Percentiles rank a stretch among this genome's conserved stretches.
phyloP scores from a whole-genome alignment of 192 early-diverging fungal genomes.

The Phlyctochytrium planicorne region DNA sequence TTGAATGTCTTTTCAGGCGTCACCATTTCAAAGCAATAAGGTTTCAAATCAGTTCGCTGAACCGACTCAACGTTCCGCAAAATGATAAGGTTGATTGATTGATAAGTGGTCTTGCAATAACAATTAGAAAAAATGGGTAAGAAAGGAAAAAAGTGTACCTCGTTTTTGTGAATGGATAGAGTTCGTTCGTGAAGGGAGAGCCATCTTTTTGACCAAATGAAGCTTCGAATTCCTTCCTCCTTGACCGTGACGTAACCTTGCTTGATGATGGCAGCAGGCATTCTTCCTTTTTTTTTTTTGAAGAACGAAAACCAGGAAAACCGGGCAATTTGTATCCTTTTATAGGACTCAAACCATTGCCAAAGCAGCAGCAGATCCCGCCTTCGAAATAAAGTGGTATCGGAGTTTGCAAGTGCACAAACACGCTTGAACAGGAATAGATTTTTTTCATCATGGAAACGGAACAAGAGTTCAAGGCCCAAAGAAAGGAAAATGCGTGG shows the following conservation, averaged over 20 bases:
- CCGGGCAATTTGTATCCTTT: no score
- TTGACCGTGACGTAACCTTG: slow-evolving; percentile 82
- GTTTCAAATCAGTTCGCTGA: slow-evolving; percentile 83
- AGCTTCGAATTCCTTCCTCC: slow-evolving; percentile 86
- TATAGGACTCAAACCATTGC: no score
- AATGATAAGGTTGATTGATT: slow-evolving; percentile 85
- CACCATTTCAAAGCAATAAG: slow-evolving; percentile 91
- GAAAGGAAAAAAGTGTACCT: slow-evolving; percentile 57
- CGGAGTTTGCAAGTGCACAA: no score
- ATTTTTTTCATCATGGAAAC: no score
- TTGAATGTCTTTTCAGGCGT: slow-evolving; percentile 94
- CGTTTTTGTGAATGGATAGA: slow-evolving; percentile 89
- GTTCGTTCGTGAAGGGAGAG: slow-evolving; percentile 84
- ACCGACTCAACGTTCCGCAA: slow-evolving; percentile 90
- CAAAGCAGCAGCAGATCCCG: no score
- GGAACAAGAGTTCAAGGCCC: no score
- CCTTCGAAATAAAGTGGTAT: no score
- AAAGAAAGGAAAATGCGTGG: no score
- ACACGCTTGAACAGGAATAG: no score
- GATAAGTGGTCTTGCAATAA: slow-evolving; percentile 71
- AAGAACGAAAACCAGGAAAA: no score
- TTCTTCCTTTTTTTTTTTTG: no score
- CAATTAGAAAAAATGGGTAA: neutral
- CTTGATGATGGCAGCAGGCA: slow-evolving; percentile 61
- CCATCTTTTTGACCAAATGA: slow-evolving; percentile 96